Evolutionary conservation across 805 yeast genomes (phyloP).

Genomic region (Starmerella powellii): DNA sequence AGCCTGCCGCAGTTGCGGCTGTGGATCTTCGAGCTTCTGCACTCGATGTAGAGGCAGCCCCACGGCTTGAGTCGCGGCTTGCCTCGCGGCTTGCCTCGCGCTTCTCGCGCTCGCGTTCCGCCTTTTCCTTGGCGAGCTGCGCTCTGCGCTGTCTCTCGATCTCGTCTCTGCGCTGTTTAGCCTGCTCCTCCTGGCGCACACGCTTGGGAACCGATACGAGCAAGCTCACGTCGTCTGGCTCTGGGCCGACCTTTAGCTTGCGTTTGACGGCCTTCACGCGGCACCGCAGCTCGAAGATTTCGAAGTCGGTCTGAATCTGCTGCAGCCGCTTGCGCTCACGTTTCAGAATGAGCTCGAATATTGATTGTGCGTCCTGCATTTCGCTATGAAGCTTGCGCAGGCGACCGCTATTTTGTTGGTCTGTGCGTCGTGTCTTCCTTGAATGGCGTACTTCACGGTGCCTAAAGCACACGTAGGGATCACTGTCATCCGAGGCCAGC

Average conservation of each 20-base stretch:
- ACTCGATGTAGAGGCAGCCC: slow-evolving; percentile 28
- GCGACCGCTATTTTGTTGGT: slow-evolving; percentile 77
- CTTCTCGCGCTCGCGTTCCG: slow-evolving; percentile 17
- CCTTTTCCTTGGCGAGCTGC: slow-evolving; percentile 17
- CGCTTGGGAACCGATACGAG: slow-evolving; percentile 49
- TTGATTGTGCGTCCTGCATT: slow-evolving; percentile 58
- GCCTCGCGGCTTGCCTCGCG: slow-evolving; percentile 15
- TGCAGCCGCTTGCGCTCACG: slow-evolving; percentile 59
- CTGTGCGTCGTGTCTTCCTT: slow-evolving; percentile 91
- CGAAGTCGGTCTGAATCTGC: slow-evolving; percentile 47
- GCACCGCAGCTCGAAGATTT: slow-evolving; percentile 61
- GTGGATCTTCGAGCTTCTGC: slow-evolving; percentile 22
- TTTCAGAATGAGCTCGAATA: slow-evolving; percentile 57
- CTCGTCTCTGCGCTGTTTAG: slow-evolving; percentile 16
- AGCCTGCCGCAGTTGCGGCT: slow-evolving; percentile 38
- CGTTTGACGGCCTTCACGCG: slow-evolving; percentile 65
- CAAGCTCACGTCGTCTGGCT: slow-evolving; percentile 66
- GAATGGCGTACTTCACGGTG: slow-evolving; percentile 91
- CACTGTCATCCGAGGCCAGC: slow-evolving; percentile 60
- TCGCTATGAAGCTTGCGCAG: slow-evolving; percentile 63
- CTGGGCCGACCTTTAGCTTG: slow-evolving; percentile 46
- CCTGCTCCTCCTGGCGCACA: slow-evolving; percentile 39
- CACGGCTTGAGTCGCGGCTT: slow-evolving; percentile 8
- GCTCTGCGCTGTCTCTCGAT: slow-evolving; percentile 18
- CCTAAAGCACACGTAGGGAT: slow-evolving; percentile 91